Conservation (phyloP, 2,329 filamentous ascomycete species). For the Macroventuria anomochaeta region DNA sequence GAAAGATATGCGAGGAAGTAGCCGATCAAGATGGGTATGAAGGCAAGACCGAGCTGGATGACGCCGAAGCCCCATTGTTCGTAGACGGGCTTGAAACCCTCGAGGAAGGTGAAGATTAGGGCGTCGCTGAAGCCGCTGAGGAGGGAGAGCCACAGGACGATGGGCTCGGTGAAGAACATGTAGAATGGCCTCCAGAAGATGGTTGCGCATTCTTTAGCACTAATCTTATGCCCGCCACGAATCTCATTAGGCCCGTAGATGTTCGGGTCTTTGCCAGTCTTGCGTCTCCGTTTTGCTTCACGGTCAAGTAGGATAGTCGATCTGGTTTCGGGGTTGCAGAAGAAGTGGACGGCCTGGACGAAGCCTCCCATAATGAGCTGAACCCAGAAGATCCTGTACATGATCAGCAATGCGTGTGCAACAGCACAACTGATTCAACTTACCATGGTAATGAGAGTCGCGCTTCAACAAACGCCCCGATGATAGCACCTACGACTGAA, state of each 20-base stretch:
- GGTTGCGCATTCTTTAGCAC: slow-evolving; percentile 52
- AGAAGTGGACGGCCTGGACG: slow-evolving; percentile 69
- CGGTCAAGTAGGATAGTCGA: slow-evolving; percentile 75
- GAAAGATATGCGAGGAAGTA: slow-evolving; percentile 68
- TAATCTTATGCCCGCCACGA: slow-evolving; percentile 44
- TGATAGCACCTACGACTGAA: slow-evolving; percentile 61
- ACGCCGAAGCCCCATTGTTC: slow-evolving; percentile 68
- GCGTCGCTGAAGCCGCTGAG: slow-evolving; percentile 76
- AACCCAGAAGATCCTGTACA: slow-evolving; percentile 74
- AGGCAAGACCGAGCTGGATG: slow-evolving; percentile 64
- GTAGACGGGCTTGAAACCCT: slow-evolving; percentile 72
- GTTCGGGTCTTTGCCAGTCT: slow-evolving; percentile 63
- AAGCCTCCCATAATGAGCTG: slow-evolving; percentile 77
- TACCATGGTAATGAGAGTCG: slow-evolving; percentile 63
- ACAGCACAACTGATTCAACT: not conserved
- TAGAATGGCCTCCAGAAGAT: slow-evolving; percentile 68
- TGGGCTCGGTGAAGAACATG: slow-evolving; percentile 77
- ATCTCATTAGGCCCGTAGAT: slow-evolving; percentile 76
- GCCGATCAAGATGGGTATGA: slow-evolving; percentile 70
- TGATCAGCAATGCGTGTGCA: slow-evolving; percentile 45
- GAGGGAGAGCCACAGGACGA: slow-evolving; percentile 72
- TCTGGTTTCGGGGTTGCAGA: slow-evolving; percentile 74
- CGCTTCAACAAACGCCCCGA: slow-evolving; percentile 61
- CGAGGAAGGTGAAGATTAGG: slow-evolving; percentile 78
- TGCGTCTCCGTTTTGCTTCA: slow-evolving; percentile 75